phyloP scores from a whole-genome alignment of 257 asterid species.

The Fraxinus quadrangulata region DNA sequence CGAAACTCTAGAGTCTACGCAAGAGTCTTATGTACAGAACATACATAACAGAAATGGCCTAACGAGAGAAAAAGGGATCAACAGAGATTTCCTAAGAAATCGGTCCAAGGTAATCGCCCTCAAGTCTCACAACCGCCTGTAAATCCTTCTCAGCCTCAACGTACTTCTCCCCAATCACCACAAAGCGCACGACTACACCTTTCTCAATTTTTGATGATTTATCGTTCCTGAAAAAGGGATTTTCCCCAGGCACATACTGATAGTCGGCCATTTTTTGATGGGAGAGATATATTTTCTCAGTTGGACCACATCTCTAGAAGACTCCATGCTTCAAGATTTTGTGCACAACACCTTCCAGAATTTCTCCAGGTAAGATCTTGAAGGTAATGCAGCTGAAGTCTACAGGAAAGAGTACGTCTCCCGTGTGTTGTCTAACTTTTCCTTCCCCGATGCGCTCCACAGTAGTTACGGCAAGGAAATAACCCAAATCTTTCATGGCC shows the following conservation, averaged over 20 bases:
- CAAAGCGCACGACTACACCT: conserved; percentile 47
- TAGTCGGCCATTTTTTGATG: conserved; percentile 62
- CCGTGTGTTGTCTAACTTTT: conserved; percentile 43
- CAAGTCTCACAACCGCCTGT: conserved; percentile 65
- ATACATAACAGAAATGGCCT: neutral
- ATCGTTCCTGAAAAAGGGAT: conserved; percentile 50
- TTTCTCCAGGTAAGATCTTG: conserved; percentile 75
- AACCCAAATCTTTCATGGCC: conserved; percentile 62
- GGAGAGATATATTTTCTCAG: conserved; percentile 63
- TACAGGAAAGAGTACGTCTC: conserved; percentile 69
- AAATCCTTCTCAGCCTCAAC: conserved; percentile 69
- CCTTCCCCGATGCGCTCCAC: conserved; percentile 70
- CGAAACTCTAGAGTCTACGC: neutral
- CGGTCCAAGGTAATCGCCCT: conserved; percentile 80
- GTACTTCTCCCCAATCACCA: conserved; percentile 64
- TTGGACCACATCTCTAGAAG: conserved; percentile 68
- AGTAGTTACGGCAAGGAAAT: conserved; percentile 62
- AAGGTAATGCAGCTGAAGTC: conserved; percentile 74
- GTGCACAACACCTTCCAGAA: conserved; percentile 67
- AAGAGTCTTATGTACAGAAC: neutral
- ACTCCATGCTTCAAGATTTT: conserved; percentile 65
- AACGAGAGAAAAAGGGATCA: neutral
- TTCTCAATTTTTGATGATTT: conserved; percentile 47
- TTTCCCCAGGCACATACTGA: conserved; percentile 60
- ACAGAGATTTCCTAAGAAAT: conserved; percentile 30